Percentiles rank a stretch among this genome's conserved stretches.
Evolutionary conservation across 805 yeast genomes (phyloP).

Genomic region (Saccharomycopsis javanensis): DNA sequence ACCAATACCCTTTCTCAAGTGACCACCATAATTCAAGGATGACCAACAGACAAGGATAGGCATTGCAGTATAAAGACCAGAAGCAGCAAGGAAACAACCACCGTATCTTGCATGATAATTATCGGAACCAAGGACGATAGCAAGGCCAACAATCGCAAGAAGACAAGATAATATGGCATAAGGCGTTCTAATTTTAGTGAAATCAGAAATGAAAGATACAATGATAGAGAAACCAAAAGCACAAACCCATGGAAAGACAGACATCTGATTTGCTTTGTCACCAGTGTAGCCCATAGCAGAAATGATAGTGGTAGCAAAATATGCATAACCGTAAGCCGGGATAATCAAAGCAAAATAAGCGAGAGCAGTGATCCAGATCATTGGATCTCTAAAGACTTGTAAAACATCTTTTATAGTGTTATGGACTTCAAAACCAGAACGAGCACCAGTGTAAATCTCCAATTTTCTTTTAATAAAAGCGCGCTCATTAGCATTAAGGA

Average conservation of each 20-base stretch:
- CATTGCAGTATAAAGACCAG: constrained; percentile 56
- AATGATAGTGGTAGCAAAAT: constrained; percentile 61
- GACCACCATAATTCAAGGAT: constrained; percentile 45
- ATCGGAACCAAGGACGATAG: constrained; percentile 38
- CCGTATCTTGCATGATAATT: constrained; percentile 42
- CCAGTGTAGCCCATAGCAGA: constrained; percentile 54
- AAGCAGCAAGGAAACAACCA: constrained; percentile 51
- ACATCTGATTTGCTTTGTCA: constrained; percentile 65
- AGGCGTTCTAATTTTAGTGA: constrained; percentile 35
- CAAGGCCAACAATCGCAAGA: constrained; percentile 44
- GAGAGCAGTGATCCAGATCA: constrained; percentile 47
- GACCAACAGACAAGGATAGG: constrained; percentile 62
- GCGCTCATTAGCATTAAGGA: constrained; percentile 41
- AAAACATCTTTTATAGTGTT: constrained; percentile 37
- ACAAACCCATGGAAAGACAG: constrained; percentile 77
- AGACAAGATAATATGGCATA: constrained; percentile 27
- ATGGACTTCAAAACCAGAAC: constrained; percentile 40
- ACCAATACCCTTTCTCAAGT: constrained; percentile 47
- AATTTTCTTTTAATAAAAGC: constrained; percentile 49
- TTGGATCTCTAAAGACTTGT: constrained; percentile 48
- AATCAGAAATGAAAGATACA: constrained; percentile 57
- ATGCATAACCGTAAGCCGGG: constrained; percentile 68
- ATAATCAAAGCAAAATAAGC: constrained; percentile 56
- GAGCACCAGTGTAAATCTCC: constrained; percentile 38
- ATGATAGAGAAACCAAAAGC: constrained; percentile 61